Conservation (phyloP, 2,329 filamentous ascomycete species). For the Penicillium freii region DNA sequence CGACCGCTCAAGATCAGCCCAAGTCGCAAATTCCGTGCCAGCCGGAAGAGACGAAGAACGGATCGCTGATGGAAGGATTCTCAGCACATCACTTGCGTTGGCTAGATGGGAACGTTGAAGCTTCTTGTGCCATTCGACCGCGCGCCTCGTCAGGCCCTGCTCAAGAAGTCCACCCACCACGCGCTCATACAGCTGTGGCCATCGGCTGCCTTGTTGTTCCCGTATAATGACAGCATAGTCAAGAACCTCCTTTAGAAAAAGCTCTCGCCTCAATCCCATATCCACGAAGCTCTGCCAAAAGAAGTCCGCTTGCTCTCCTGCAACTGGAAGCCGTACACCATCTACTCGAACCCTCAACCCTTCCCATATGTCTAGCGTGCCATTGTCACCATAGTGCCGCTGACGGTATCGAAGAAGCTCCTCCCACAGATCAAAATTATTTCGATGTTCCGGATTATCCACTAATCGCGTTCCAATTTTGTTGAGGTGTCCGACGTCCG, state of each 20-base stretch:
- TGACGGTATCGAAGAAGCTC: conserved; percentile 46
- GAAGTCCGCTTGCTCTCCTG: conserved; percentile 38
- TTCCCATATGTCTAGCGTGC: conserved; percentile 44
- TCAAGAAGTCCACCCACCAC: conserved; percentile 40
- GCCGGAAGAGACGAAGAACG: conserved; percentile 19
- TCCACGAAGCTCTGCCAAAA: conserved; percentile 45
- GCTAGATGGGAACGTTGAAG: conserved; percentile 37
- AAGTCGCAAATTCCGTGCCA: conserved; percentile 12
- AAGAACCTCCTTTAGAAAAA: conserved; percentile 35
- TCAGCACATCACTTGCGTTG: conserved; percentile 29
- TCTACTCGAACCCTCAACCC: conserved; percentile 34
- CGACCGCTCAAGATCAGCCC: conserved; percentile 8
- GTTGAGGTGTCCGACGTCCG: conserved; percentile 39
- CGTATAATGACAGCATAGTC: conserved; percentile 44
- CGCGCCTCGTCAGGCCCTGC: conserved; percentile 29
- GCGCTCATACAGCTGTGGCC: conserved; percentile 36
- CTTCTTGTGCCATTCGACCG: conserved; percentile 38
- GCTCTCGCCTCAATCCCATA: conserved; percentile 34
- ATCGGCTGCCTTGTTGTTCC: conserved; percentile 39
- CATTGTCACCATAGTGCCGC: conserved; percentile 44
- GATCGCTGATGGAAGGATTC: conserved; percentile 30
- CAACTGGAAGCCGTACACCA: conserved; percentile 37
- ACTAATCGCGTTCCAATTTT: conserved; percentile 40
- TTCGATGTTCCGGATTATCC: conserved; percentile 31
- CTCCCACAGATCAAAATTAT: conserved; percentile 46